A percentile compares a stretch with the other conserved stretches of the same genome.
Conservation (phyloP, 2,329 filamentous ascomycete genomes). For the Pseudocercospora macadamiae region DNA sequence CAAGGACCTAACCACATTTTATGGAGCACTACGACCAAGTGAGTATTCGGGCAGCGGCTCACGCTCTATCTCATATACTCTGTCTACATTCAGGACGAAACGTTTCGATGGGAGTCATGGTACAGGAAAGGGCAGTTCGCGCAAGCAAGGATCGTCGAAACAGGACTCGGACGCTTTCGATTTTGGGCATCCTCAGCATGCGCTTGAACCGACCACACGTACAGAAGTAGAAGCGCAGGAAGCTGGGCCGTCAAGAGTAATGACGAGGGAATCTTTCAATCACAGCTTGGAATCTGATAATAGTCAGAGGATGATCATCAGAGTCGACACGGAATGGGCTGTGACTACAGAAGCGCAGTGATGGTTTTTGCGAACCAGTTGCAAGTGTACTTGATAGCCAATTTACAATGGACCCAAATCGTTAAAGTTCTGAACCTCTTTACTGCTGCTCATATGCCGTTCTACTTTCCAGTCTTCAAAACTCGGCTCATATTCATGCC, state of each 20-base stretch:
- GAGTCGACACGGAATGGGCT: constrained; percentile 11
- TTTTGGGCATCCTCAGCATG: constrained; percentile 4
- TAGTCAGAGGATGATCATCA: constrained; percentile 19
- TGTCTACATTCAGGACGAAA: constrained; percentile 12
- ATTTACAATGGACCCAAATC: no score
- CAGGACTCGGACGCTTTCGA: constrained; percentile 11
- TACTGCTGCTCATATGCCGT: no score
- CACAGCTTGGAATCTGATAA: constrained; percentile 9
- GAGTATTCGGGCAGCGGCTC: constrained; percentile 7
- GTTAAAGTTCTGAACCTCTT: no score
- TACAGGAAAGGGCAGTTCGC: background rate
- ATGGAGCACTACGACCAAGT: constrained; percentile 19
- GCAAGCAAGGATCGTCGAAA: background rate
- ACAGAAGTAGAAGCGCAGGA: constrained; percentile 15
- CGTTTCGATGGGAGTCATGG: background rate
- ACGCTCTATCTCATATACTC: constrained; percentile 11
- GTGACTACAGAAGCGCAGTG: no score
- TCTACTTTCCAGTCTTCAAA: no score
- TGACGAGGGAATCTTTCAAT: background rate
- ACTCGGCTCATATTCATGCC: no score
- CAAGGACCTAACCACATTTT: constrained; percentile 21
- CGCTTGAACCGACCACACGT: constrained; percentile 2
- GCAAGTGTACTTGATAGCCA: no score
- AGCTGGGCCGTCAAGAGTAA: background rate
- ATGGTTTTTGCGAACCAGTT: no score